phyloP scores from a whole-genome alignment of 176 grass and related monocot species.

The Secale cereale region DNA sequence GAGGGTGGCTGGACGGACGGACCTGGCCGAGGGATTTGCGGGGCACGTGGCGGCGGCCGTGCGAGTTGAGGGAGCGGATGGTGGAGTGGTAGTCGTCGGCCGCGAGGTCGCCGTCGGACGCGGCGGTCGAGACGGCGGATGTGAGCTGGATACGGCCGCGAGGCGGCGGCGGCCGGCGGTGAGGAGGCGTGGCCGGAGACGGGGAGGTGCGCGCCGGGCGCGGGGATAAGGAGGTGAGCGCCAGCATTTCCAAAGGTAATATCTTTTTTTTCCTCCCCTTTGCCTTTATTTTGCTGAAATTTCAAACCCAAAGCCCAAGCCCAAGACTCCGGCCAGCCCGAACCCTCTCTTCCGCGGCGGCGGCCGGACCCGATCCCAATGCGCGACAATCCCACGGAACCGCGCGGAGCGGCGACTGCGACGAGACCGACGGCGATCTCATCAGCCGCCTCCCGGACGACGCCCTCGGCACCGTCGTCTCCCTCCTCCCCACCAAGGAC shows the following conservation, averaged over 20 bases:
- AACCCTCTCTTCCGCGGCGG: background rate
- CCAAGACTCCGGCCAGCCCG: background rate
- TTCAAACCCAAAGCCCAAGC: background rate
- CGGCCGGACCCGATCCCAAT: background rate
- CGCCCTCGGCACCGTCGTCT: background rate
- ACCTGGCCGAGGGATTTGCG: slow-evolving; percentile 96
- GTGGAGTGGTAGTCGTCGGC: slow-evolving; percentile 77
- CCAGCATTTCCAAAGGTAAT: background rate
- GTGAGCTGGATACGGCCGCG: background rate
- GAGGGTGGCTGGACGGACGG: slow-evolving; percentile 8
- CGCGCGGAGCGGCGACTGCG: background rate
- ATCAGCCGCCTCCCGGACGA: background rate
- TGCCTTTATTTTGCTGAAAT: accelerated
- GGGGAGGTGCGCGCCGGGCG: slow-evolving; percentile 11
- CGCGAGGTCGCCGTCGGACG: background rate
- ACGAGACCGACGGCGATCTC: background rate
- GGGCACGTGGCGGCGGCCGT: slow-evolving; percentile 61
- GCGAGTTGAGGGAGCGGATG: slow-evolving; percentile 76
- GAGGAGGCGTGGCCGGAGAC: slow-evolving; percentile 16
- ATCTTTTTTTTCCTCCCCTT: too few relatives aligned
- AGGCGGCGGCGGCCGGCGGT: slow-evolving; percentile 15
- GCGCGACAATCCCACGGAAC: background rate
- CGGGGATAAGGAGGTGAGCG: slow-evolving; percentile 42
- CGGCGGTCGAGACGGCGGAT: background rate
- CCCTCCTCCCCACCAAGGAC: background rate